Conservation (phyloP, 352 stramenopile genomes). For the Globisporangium perplexum region DNA sequence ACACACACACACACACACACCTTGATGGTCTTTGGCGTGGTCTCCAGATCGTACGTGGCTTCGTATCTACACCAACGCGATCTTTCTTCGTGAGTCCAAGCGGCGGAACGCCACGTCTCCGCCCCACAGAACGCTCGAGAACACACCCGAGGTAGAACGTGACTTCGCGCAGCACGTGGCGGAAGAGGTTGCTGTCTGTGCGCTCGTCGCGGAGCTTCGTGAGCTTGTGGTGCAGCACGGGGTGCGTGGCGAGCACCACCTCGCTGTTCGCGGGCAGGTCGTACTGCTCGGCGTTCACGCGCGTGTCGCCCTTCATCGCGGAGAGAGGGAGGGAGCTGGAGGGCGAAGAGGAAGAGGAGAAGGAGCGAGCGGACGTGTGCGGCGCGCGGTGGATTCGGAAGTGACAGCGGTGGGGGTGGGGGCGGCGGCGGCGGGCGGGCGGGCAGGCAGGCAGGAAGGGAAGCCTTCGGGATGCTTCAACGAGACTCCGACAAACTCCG, state of each 20-base stretch:
- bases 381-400: conserved; percentile 14
- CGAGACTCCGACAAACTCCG: too few species aligned
- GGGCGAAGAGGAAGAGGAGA: background rate
- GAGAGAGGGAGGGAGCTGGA: background rate
- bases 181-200: conserved; percentile 92
- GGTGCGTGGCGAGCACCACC: conserved; percentile 86
- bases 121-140: background rate
- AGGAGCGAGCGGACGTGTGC: conserved; percentile 8
- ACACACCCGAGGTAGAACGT: conserved; percentile 97
- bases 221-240: conserved; percentile 94
- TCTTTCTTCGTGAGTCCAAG: background rate
- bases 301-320: conserved; percentile 59
- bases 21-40: conserved; percentile 66
- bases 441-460: too few species aligned
- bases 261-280: conserved; percentile 58
- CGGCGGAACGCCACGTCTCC: background rate
- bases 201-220: conserved; percentile 94
- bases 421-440: background rate
- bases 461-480: too few species aligned
- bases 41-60: conserved; percentile 66
- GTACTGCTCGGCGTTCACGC: conserved; percentile 61
- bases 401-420: conserved; percentile 8
- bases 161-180: conserved; percentile 94
- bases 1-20: conserved; percentile 15
- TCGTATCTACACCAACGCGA: conserved; percentile 50